Evolutionary conservation across 257 asterid genomes (phyloP).

Genomic region (Ligustrum vulgare): DNA sequence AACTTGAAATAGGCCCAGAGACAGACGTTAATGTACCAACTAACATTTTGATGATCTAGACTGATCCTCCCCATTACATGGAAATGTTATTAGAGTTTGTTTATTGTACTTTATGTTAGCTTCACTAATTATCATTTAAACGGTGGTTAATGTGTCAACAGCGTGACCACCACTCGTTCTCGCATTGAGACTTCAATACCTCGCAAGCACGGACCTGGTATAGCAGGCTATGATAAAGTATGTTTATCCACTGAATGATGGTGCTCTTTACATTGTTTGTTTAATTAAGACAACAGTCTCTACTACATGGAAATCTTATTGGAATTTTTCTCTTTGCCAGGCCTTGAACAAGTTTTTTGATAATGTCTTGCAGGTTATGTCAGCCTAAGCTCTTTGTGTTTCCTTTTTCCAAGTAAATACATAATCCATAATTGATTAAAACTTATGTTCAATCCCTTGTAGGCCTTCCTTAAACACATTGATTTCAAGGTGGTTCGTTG

Average conservation of each 20-base stretch:
- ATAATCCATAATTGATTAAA: slow-evolving; percentile 15
- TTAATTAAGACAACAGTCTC: background rate
- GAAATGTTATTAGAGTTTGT: background rate
- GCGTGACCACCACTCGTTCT: slow-evolving; percentile 78
- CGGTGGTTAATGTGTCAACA: slow-evolving; percentile 39
- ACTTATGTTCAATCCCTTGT: slow-evolving; percentile 27
- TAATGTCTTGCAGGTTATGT: slow-evolving; percentile 69
- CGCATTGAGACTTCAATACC: slow-evolving; percentile 95
- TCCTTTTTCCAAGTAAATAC: slow-evolving; percentile 11
- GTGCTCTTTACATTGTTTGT: slow-evolving; percentile 1
- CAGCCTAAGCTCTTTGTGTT: slow-evolving; percentile 10
- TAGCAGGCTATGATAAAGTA: slow-evolving; percentile 96
- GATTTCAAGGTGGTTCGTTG: slow-evolving; percentile 91
- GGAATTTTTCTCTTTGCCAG: slow-evolving; percentile 39
- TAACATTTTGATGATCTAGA: background rate
- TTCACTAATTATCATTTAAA: slow-evolving; percentile 16
- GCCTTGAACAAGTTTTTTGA: slow-evolving; percentile 87
- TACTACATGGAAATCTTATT: slow-evolving; percentile 19
- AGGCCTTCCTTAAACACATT: slow-evolving; percentile 83
- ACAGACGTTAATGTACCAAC: background rate
- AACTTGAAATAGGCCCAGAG: background rate
- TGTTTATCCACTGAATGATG: slow-evolving; percentile 6
- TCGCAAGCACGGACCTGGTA: slow-evolving; percentile 94
- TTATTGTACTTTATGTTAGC: background rate
- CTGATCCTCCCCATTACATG: background rate